Evolutionary conservation across 257 asterid genomes (phyloP).

Genomic region (Nicotiana otophora): DNA sequence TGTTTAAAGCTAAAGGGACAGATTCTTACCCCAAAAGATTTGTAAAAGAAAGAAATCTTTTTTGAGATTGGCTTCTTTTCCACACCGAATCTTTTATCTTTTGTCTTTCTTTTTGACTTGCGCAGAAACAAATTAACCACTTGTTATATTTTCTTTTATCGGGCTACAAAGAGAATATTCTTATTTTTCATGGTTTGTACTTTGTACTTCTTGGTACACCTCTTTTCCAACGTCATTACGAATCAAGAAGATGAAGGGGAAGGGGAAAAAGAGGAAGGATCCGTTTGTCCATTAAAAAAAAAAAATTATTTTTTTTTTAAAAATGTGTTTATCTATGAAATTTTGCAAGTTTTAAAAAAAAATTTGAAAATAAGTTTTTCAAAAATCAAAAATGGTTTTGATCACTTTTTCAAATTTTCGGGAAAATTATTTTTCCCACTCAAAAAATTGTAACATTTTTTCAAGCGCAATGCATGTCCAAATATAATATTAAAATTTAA

Average conservation of each 20-base stretch:
- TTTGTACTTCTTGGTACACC: background rate
- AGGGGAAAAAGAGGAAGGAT: background rate
- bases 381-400: too few species aligned
- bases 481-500: too few species aligned
- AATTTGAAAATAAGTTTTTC: too few species aligned
- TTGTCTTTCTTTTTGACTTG: background rate
- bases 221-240: background rate
- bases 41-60: background rate
- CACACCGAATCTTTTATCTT: background rate
- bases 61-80: background rate
- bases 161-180: slow-evolving; percentile 3
- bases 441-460: too few species aligned
- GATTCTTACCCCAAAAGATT: background rate
- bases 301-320: too few species aligned
- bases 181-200: background rate
- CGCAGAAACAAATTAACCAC: background rate
- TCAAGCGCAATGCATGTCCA: too few species aligned
- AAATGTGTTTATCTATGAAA: too few species aligned
- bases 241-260: background rate
- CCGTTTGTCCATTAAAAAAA: too few species aligned
- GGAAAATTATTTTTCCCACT: too few species aligned
- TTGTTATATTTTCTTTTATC: background rate
- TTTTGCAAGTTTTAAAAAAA: too few species aligned
- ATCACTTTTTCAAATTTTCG: too few species aligned
- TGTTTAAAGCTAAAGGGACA: background rate